Evolutionary conservation across 257 asterid species (phyloP).

Genomic region (Leptodermis oblonga): DNA sequence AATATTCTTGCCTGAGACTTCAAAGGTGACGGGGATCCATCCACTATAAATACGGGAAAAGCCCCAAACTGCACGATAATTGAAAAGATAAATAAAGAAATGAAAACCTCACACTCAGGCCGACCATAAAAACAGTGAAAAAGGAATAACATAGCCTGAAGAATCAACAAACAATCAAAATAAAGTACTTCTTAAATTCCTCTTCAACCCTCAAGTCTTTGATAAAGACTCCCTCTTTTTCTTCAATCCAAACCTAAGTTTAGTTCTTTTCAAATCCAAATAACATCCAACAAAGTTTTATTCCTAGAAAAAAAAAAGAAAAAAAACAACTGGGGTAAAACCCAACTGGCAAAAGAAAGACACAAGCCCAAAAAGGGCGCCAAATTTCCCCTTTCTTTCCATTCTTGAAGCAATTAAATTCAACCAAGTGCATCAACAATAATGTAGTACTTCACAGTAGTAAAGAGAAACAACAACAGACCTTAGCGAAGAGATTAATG

Average conservation of each 20-base stretch:
- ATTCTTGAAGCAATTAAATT: background rate
- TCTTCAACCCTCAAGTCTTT: background rate
- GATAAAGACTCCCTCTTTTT: background rate
- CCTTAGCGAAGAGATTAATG: slow-evolving; percentile 81
- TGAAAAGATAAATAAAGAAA: background rate
- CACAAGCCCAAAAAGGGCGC: background rate
- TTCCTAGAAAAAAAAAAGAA: background rate
- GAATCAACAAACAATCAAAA: background rate
- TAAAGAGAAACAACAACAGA: slow-evolving; percentile 14
- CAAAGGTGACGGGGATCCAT: slow-evolving; percentile 90
- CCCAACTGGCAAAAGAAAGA: background rate
- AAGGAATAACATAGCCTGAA: background rate
- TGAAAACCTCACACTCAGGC: slow-evolving; percentile 18
- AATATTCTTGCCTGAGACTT: slow-evolving; percentile 76
- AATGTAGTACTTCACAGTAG: background rate
- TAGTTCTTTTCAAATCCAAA: background rate
- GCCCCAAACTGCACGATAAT: slow-evolving; percentile 77
- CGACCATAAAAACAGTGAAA: background rate
- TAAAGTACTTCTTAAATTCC: background rate
- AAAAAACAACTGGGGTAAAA: background rate
- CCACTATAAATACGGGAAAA: slow-evolving; percentile 77
- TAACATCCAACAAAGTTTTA: background rate
- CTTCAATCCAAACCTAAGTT: background rate
- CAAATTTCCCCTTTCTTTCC: background rate
- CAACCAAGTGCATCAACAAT: background rate